phyloP scores from a whole-genome alignment of 2,329 filamentous ascomycete genomes.

The Cordyceps tenuipes region DNA sequence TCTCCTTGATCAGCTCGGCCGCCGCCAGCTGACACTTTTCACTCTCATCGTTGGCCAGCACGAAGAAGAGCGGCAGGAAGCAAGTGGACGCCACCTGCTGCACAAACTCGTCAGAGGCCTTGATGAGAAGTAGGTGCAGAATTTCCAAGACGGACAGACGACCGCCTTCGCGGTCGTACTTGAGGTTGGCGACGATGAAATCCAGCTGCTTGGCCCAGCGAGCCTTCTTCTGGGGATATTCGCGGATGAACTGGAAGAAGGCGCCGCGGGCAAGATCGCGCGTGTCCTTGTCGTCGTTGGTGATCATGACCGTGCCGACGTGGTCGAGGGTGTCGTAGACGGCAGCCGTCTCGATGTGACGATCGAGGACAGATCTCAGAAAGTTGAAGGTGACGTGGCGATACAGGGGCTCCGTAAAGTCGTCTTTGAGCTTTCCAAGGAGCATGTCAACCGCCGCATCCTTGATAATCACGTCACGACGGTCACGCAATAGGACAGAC shows the following conservation, averaged over 20 bases:
- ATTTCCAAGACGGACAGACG: slow-evolving; percentile 90
- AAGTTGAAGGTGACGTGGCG: slow-evolving; percentile 95
- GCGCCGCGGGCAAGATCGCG: slow-evolving; percentile 80
- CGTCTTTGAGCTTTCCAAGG: slow-evolving; percentile 71
- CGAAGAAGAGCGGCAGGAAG: slow-evolving; percentile 79
- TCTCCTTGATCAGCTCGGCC: slow-evolving; percentile 66
- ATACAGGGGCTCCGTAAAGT: slow-evolving; percentile 85
- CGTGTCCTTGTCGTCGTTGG: slow-evolving; percentile 82
- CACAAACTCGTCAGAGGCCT: slow-evolving; percentile 72
- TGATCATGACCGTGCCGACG: slow-evolving; percentile 88
- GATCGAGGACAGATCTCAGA: slow-evolving; percentile 74
- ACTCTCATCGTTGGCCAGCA: slow-evolving; percentile 82
- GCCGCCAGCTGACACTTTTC: slow-evolving; percentile 78
- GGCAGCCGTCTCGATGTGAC: slow-evolving; percentile 74
- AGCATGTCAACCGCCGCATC: slow-evolving; percentile 77
- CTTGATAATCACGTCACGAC: slow-evolving; percentile 65
- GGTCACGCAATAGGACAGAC: slow-evolving; percentile 74
- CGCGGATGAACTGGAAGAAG: slow-evolving; percentile 88
- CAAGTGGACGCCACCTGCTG: slow-evolving; percentile 74
- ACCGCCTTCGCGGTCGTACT: slow-evolving; percentile 82
- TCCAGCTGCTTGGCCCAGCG: slow-evolving; percentile 82
- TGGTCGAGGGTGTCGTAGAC: slow-evolving; percentile 91
- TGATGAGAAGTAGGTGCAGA: slow-evolving; percentile 75
- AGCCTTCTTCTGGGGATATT: slow-evolving; percentile 87
- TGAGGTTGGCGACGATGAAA: slow-evolving; percentile 84